Evolutionary conservation across 345 rosid species (phyloP).

Genomic region (Brassica cretica): DNA sequence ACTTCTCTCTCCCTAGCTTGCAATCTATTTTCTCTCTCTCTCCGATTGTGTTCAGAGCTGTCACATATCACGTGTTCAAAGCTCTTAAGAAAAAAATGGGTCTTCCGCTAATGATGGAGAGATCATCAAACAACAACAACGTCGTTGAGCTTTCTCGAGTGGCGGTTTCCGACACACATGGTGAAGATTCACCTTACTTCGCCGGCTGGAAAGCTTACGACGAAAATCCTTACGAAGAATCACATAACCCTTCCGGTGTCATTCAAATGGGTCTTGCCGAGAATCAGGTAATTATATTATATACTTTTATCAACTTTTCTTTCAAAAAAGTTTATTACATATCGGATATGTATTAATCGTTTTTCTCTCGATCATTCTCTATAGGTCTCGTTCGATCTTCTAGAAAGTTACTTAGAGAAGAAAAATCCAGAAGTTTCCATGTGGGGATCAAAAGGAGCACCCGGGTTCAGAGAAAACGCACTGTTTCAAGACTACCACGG

Average conservation of each 20-base stretch:
- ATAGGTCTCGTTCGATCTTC: constrained; percentile 87
- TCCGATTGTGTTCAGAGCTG: constrained; percentile 19
- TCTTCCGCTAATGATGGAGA: constrained; percentile 53
- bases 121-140: constrained; percentile 36
- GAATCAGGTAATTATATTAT: constrained; percentile 62
- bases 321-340: not conserved
- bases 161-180: constrained; percentile 82
- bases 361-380: not conserved
- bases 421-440: constrained; percentile 62
- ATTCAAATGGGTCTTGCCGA: constrained; percentile 98
- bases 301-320: not conserved
- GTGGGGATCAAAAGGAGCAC: constrained; percentile 69
- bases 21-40: constrained; percentile 10
- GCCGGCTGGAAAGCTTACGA: constrained; percentile 99
- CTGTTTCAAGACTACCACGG: constrained; percentile 96
- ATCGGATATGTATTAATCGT: constrained; percentile 1
- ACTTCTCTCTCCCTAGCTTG: constrained; percentile 15
- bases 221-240: constrained; percentile 73
- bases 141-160: constrained; percentile 62
- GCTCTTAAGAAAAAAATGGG: constrained; percentile 50
- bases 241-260: constrained; percentile 72
- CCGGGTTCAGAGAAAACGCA: constrained; percentile 82
- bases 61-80: constrained; percentile 25
- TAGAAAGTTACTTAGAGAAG: constrained; percentile 68
- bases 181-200: constrained; percentile 93